Evolutionary conservation across 2,329 filamentous ascomycete genomes (phyloP).

Genomic region (Ophiocordyceps sinensis): DNA sequence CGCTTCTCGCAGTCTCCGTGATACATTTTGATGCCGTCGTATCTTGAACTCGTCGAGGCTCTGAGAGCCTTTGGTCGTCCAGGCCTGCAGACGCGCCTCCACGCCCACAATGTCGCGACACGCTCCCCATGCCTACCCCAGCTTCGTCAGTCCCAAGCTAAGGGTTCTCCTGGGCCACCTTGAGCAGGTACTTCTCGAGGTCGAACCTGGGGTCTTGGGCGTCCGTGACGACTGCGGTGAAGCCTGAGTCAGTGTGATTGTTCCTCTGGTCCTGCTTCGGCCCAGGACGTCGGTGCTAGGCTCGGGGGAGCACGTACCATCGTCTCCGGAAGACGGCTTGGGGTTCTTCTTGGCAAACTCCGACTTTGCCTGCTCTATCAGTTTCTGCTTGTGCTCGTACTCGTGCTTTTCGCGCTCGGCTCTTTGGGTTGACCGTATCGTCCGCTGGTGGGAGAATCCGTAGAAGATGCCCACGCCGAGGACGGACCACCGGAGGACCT

Average conservation of each 20-base stretch:
- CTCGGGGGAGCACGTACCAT: slow-evolving; percentile 12
- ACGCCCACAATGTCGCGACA: not conserved
- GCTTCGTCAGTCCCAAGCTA: slow-evolving; percentile 14
- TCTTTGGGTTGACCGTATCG: slow-evolving; percentile 59
- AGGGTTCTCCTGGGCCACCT: slow-evolving; percentile 39
- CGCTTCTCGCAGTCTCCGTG: slow-evolving; percentile 21
- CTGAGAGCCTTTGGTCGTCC: slow-evolving; percentile 1
- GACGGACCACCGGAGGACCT: slow-evolving; percentile 97
- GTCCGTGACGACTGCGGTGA: slow-evolving; percentile 31
- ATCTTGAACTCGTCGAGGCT: slow-evolving; percentile 3
- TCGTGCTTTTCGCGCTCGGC: slow-evolving; percentile 59
- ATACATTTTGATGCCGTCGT: slow-evolving; percentile 18
- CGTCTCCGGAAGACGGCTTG: slow-evolving; percentile 16
- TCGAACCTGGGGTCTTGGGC: slow-evolving; percentile 83
- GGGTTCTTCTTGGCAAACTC: slow-evolving; percentile 69
- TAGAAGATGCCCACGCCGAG: slow-evolving; percentile 87
- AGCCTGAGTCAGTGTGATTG: slow-evolving; percentile 7
- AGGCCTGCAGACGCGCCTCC: slow-evolving; percentile 1
- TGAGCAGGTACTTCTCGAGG: slow-evolving; percentile 68
- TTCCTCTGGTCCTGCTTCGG: not conserved
- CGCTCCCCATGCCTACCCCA: not conserved
- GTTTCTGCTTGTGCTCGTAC: slow-evolving; percentile 77
- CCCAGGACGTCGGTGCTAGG: not conserved
- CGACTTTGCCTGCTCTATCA: slow-evolving; percentile 87
- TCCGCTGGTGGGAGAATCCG: slow-evolving; percentile 84